phyloP scores from a whole-genome alignment of 2,329 filamentous ascomycete species.

The Colletotrichum spaethianum region DNA sequence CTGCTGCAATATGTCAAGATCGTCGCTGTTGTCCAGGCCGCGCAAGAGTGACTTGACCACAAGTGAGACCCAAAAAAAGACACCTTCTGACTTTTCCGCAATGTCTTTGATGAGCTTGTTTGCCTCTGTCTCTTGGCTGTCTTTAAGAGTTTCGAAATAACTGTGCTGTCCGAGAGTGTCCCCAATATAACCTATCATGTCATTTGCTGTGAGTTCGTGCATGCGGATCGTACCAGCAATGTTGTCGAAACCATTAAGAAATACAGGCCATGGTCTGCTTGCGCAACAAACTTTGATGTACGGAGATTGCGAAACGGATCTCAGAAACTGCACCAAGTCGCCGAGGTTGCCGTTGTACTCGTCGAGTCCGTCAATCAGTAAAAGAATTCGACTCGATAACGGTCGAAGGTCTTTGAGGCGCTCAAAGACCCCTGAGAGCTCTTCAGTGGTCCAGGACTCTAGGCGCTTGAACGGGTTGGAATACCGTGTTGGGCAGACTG shows the following conservation, averaged over 20 bases:
- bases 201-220: constrained; percentile 46
- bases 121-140: neutral
- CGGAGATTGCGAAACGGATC: constrained; percentile 41
- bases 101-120: constrained; percentile 40
- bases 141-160: neutral
- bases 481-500: neutral
- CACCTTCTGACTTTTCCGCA: constrained; percentile 48
- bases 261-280: constrained; percentile 50
- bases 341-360: constrained; percentile 52
- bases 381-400: constrained; percentile 13
- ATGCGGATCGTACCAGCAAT: constrained; percentile 41
- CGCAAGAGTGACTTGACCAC: constrained; percentile 42
- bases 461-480: neutral
- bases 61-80: constrained; percentile 52
- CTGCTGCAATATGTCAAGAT: constrained; percentile 4
- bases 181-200: constrained; percentile 47
- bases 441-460: constrained; percentile 47
- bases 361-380: constrained; percentile 52
- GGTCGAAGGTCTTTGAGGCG: constrained; percentile 23
- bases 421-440: constrained; percentile 45
- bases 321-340: constrained; percentile 48
- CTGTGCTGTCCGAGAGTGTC: neutral
- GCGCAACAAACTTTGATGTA: constrained; percentile 51
- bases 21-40: constrained; percentile 39
- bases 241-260: constrained; percentile 45